A percentile compares a stretch with the other conserved stretches of the same genome.
phyloP scores from a whole-genome alignment of 345 rosid genomes.

The Erucastrum elatum region DNA sequence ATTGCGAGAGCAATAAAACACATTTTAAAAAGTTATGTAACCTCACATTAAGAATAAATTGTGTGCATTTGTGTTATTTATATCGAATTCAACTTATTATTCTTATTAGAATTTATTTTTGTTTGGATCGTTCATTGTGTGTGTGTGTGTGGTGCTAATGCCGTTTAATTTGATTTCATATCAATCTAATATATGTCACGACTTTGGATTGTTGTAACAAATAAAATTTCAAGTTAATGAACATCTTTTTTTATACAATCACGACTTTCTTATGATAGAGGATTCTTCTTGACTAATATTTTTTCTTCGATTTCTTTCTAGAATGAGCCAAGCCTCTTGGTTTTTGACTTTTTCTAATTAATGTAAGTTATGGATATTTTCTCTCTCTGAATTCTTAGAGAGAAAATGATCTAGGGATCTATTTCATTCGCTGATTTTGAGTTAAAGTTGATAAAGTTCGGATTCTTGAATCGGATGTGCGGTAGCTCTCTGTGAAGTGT shows the following conservation, averaged over 20 bases:
- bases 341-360: too few relatives aligned
- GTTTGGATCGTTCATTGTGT: neutral
- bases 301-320: neutral
- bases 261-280: neutral
- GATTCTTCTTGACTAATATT: neutral
- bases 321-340: neutral
- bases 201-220: neutral
- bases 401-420: too few relatives aligned
- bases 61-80: conserved; percentile 12
- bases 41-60: neutral
- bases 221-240: neutral
- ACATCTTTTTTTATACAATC: neutral
- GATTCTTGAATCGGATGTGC: too few relatives aligned
- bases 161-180: neutral
- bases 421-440: too few relatives aligned
- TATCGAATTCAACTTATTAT: neutral
- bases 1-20: neutral
- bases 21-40: neutral
- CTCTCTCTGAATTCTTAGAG: too few relatives aligned
- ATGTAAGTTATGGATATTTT: too few relatives aligned
- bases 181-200: neutral
- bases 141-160: neutral
- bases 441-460: too few relatives aligned
- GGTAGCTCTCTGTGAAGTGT: too few relatives aligned
- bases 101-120: neutral